phyloP scores from a whole-genome alignment of 2,329 filamentous ascomycete species.

The Acarospora socialis region DNA sequence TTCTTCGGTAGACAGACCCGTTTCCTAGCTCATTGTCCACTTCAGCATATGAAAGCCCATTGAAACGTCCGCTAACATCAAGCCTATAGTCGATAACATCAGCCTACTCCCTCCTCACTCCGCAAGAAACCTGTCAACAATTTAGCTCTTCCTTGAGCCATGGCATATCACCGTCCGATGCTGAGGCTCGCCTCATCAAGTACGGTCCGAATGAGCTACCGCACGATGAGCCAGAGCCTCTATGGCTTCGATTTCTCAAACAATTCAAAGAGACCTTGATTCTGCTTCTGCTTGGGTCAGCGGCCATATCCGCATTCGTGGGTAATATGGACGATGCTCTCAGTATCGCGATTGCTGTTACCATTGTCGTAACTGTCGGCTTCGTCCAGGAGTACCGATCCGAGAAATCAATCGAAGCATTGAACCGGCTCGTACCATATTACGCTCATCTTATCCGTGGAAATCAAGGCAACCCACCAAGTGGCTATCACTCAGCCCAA shows the following conservation, averaged over 20 bases:
- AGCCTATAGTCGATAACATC: constrained; percentile 30
- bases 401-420: constrained; percentile 89
- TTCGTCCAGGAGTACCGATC: constrained; percentile 97
- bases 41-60: neutral
- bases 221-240: constrained; percentile 79
- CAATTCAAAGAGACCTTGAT: constrained; percentile 97
- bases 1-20: constrained; percentile 7
- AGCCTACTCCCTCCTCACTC: constrained; percentile 51
- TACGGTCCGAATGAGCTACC: constrained; percentile 90
- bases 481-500: no score
- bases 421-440: constrained; percentile 88
- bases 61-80: no score
- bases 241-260: constrained; percentile 90
- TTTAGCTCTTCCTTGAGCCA: constrained; percentile 70
- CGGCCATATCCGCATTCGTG: constrained; percentile 74
- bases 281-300: constrained; percentile 76
- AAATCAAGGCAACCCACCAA: no score
- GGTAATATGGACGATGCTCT: constrained; percentile 90
- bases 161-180: constrained; percentile 70
- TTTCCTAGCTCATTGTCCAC: neutral
- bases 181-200: constrained; percentile 60
- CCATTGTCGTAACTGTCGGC: constrained; percentile 89
- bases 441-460: constrained; percentile 85
- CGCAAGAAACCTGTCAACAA: constrained; percentile 60
- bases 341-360: constrained; percentile 90